Conservation (phyloP, 78 protist genomes). For the Isochrysis galbana region DNA sequence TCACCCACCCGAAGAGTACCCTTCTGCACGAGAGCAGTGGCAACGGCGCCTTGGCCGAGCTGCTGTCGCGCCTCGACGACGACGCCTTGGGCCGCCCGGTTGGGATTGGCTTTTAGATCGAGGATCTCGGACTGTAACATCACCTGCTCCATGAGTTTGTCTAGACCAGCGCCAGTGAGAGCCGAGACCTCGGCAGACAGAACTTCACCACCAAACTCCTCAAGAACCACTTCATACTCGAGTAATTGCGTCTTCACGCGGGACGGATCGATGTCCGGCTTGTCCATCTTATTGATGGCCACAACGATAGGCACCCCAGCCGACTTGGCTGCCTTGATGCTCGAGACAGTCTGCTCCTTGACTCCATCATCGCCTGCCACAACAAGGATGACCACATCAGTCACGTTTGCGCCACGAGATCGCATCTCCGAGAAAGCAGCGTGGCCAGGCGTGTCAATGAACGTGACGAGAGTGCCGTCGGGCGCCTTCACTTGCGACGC, state of each 20-base stretch:
- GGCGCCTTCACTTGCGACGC: conserved; percentile 28
- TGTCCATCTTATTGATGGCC: conserved; percentile 88
- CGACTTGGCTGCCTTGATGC: conserved; percentile 43
- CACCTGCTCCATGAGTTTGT: neutral
- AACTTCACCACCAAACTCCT: conserved; percentile 80
- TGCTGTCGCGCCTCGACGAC: neutral
- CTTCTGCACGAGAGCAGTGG: neutral
- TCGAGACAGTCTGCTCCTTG: conserved; percentile 80
- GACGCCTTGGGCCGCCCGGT: neutral
- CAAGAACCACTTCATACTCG: conserved; percentile 67
- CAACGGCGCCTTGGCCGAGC: neutral
- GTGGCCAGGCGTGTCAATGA: conserved; percentile 95
- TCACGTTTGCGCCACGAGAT: conserved; percentile 71
- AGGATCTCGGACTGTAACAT: neutral
- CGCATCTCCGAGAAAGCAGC: conserved; percentile 36
- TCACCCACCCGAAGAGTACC: conserved; percentile 24
- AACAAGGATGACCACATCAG: conserved; percentile 86
- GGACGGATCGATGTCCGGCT: conserved; percentile 49
- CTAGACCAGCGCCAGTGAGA: neutral
- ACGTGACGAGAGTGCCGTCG: conserved; percentile 52
- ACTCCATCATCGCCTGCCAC: conserved; percentile 89
- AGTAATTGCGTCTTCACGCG: conserved; percentile 51
- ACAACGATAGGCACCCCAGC: conserved; percentile 71
- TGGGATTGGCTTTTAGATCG: neutral
- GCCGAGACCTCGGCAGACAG: conserved; percentile 73